Evolutionary conservation across 1,284 basidiomycete genomes (phyloP), one percentile per base, ranked within the genome.

Genomic region (Austroboletus sp.): DNA sequence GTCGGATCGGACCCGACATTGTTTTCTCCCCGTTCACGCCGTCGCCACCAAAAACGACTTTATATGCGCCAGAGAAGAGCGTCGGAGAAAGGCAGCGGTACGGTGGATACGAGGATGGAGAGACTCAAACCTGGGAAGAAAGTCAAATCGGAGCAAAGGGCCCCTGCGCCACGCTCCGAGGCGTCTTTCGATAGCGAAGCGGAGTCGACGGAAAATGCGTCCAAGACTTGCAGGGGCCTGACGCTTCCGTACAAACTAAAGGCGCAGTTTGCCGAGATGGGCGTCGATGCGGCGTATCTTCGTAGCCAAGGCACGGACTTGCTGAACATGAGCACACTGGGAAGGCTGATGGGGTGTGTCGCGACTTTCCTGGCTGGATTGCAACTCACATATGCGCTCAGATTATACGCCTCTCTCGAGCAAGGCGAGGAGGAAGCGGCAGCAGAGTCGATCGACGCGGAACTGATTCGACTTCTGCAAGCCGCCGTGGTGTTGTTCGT

Each of bases 41-140:
- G 78, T 34, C 79, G 76, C 29, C 54, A 78, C 27, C 66, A 67
- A 50, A 85, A 85, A 50, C 71, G 82, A 27, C 64, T 87, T 6
- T 76, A 83, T 57, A 86, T 86, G 83, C 78, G 85, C 9, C 75
- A 76, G 33, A 82, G 78, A 58, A 74, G 85, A 32, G 83, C 84
- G 8, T 50, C 48, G 30, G 53, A 40, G 12, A 45, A 50, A 8
- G 41, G 45, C 4, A 40, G 45, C 13, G 41, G 15, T n/a, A 27
- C n/a, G 2, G 4, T 48, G 3, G 41, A 42, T 13, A 41, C 40
- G 2, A 48, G 52, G 6, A 30, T 53, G 33, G 47, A 46, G 36
- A 56, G 53, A 38, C 44, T 59, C 45, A 66, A 61, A 47, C 58
- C 61, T 3, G 57, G 64, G 32, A 63, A 55, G 47, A 68, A 66